phyloP scores from a whole-genome alignment of 345 rosid species.

The Aquilaria yunnanensis region DNA sequence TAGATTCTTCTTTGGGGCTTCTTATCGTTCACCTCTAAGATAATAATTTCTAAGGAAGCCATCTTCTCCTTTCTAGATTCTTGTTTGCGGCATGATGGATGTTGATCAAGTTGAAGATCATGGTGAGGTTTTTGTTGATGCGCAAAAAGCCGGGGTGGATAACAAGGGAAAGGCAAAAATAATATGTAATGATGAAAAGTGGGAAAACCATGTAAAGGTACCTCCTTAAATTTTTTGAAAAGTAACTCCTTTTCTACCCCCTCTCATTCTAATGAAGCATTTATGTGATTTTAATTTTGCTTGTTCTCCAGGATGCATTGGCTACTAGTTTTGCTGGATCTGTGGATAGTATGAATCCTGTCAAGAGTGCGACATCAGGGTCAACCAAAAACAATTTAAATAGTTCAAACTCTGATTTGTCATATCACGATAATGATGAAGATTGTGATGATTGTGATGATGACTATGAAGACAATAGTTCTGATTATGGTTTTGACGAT shows the following conservation, averaged over 20 bases:
- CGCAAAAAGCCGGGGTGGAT: constrained; percentile 12
- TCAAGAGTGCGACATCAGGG: constrained; percentile 24
- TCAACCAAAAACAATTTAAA: constrained; percentile 21
- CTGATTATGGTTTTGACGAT: constrained; percentile 26
- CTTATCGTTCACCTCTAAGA: too few species aligned
- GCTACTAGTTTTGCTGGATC: constrained; percentile 21
- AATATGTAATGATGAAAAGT: constrained; percentile 12
- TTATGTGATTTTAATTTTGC: background rate
- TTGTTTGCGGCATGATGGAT: constrained; percentile 24
- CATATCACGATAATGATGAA: constrained; percentile 22
- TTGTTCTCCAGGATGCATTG: constrained; percentile 29
- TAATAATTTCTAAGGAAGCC: constrained; percentile 3
- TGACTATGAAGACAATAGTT: constrained; percentile 16
- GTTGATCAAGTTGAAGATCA: constrained; percentile 19
- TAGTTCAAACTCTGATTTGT: constrained; percentile 29
- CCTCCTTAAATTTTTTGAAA: constrained; percentile 1
- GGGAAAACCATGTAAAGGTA: constrained; percentile 19
- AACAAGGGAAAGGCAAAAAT: constrained; percentile 36
- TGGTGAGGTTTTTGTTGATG: constrained; percentile 10
- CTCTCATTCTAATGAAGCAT: background rate
- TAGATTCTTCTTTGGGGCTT: too few species aligned
- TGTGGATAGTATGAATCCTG: constrained; percentile 18
- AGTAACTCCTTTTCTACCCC: background rate
- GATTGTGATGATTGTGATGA: constrained; percentile 13
- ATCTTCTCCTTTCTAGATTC: constrained; percentile 18